phyloP scores from a whole-genome alignment of 495 filamentous ascomycete species.

The Aspergillus egyptiacus region DNA sequence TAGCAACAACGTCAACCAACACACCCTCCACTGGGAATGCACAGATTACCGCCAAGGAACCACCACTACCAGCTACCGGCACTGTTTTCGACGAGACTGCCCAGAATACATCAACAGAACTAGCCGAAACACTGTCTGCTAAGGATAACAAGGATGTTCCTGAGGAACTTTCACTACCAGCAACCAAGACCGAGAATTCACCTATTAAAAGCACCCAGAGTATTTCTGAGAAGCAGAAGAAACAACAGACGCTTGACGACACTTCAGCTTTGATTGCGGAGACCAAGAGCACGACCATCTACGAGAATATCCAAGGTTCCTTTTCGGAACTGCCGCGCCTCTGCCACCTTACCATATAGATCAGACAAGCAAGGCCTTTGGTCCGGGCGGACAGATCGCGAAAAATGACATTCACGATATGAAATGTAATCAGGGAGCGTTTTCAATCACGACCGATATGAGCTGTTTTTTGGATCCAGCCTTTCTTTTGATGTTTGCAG shows the following conservation, averaged over 20 bases:
- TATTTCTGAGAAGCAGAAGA: background rate
- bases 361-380: background rate
- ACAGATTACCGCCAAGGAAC: too few relatives aligned
- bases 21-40: too few relatives aligned
- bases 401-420: slow-evolving; percentile 1
- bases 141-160: background rate
- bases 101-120: too few relatives aligned
- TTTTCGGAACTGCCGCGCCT: too few relatives aligned
- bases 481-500: slow-evolving; percentile 1
- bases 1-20: too few relatives aligned
- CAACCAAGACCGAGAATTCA: background rate
- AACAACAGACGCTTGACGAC: background rate
- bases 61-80: too few relatives aligned
- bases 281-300: background rate
- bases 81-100: too few relatives aligned
- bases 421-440: slow-evolving; percentile 1
- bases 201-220: background rate
- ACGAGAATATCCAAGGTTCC: too few relatives aligned
- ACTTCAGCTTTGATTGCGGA: background rate
- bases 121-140: too few relatives aligned
- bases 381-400: background rate
- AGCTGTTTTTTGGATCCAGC: slow-evolving; percentile 3
- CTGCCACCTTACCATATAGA: too few relatives aligned
- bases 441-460: slow-evolving; percentile 21
- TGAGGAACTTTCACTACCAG: background rate